These are phyloP conservation scores for Lipomyces yamadae DNA, from an alignment of 805 yeast genomes.

Conservation along the genomic window DNA sequence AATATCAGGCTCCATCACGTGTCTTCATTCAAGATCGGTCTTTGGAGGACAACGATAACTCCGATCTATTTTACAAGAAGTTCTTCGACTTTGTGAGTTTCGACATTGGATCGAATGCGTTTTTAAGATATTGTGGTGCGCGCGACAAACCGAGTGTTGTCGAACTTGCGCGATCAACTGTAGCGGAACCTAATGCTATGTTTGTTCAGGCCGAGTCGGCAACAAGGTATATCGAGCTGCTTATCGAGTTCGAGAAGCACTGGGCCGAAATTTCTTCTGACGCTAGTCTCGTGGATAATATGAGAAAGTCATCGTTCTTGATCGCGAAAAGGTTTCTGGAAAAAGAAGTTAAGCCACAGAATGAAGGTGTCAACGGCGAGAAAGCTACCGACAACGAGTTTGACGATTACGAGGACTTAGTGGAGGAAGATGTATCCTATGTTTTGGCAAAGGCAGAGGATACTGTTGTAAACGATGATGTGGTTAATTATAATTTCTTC, in stretches of 20 bases:
- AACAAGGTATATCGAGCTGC: slow-evolving; percentile 39
- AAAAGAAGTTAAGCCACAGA: slow-evolving; percentile 39
- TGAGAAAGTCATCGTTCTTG: slow-evolving; percentile 43
- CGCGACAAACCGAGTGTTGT: slow-evolving; percentile 43
- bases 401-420: slow-evolving; percentile 28
- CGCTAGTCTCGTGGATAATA: slow-evolving; percentile 34
- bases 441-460: slow-evolving; percentile 42
- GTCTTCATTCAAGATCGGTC: slow-evolving; percentile 33
- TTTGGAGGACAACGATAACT: slow-evolving; percentile 3
- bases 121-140: slow-evolving; percentile 45
- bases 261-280: slow-evolving; percentile 37
- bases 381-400: slow-evolving; percentile 12
- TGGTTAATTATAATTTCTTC: slow-evolving; percentile 46
- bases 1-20: slow-evolving; percentile 38
- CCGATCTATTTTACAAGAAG: slow-evolving; percentile 33
- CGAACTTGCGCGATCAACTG: slow-evolving; percentile 43
- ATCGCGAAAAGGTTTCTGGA: slow-evolving; percentile 40
- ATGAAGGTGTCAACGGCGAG: slow-evolving; percentile 27
- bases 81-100: slow-evolving; percentile 42
- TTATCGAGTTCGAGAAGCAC: slow-evolving; percentile 35
- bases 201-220: slow-evolving; percentile 39
- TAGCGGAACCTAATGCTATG: slow-evolving; percentile 40
- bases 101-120: slow-evolving; percentile 41
- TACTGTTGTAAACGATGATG: slow-evolving; percentile 47
- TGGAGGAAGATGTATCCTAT: slow-evolving; percentile 28